Base-by-base conservation (phyloP, 2,329 filamentous ascomycete species). In the Paracoccidioides lutzii region DNA sequence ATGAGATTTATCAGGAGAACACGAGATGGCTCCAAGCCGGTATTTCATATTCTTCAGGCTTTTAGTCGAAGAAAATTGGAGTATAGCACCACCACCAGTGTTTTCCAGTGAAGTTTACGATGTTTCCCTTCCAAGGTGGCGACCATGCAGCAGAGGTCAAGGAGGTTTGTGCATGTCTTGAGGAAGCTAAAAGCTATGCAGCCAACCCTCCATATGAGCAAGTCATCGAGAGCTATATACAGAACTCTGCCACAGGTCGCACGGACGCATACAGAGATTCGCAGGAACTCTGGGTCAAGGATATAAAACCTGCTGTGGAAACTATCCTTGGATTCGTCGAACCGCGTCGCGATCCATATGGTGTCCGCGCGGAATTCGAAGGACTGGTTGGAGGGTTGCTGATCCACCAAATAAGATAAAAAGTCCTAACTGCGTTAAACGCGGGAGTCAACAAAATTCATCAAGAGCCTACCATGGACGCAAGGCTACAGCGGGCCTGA, bases 301-400 rank as follows among this genome's bases (percentile, higher is more conserved):
- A 81, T 62, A 77, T 75, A 58, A 71, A 73, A 3, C 73, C 78
- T 0, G 67, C 69, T 52, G 77, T 80, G 3, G 78, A 79, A 65
- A 73, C 70, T 8, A 76, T 78, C 50, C 74, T 80, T 57, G 77
- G 77, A 5, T 80, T 80, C 63, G 73, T 80, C 54, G 77, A 80
- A 64, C 78, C 77, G 0, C 80, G 79, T 61, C 68, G 77, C 49
- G 78, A 81, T 60, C 78, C 78, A 2, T 72, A 78, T 57, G 78
- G 77, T 28, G 74, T 78, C 15, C 73, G 78, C 45, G 75, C 75
- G 9, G 78, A 80, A 58, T 80, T 75, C 72, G 73, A 78, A 65
- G 77, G 75, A 8, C 77, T 80, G 52, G 61, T 68, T 22, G 59
- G 62, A 3, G 22, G 22, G 61, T 70, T 42, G 55, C 60, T 4